Evolutionary conservation across 306 rosid genomes (phyloP), one percentile per base, ranked within the genome.

Genomic region (Begonia masoniana): DNA sequence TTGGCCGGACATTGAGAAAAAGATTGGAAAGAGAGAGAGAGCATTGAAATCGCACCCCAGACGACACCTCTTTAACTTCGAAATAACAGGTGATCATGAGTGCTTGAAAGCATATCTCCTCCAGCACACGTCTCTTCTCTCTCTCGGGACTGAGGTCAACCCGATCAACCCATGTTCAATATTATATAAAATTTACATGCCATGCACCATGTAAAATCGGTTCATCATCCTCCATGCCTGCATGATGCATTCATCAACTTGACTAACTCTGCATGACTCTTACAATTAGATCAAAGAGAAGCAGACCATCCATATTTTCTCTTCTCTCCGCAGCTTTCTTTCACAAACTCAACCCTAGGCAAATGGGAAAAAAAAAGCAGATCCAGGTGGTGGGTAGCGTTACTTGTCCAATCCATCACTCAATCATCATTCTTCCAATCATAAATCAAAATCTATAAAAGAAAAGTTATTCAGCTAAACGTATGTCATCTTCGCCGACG

Each of bases 101-200:
- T 64, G 82, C 85, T 2, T 82, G 76, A 88, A 85, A 85, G 83
- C 91, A 72, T 85, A 80, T 78, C 78, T 91, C 80, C 91, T 74
- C 91, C 97, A 89, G 97, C 97, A 85, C 82, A 82, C 85, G 97
- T 89, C 97, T 84, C 91, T 89, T 82, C 85, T 95, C 7, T n/a
- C n/a, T n/a, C n/a, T n/a, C n/a, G n/a, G n/a, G n/a, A n/a, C n/a
- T n/a, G n/a, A n/a, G n/a, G n/a, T n/a, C n/a, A n/a, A n/a, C n/a
- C n/a, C n/a, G n/a, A n/a, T n/a, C n/a, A n/a, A n/a, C n/a, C n/a
- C n/a, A n/a, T n/a, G n/a, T n/a, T n/a, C n/a, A n/a, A n/a, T n/a
- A n/a, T n/a, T n/a, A n/a, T n/a, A n/a, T n/a, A n/a, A n/a, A n/a
- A n/a, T n/a, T n/a, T n/a, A n/a, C n/a, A n/a, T n/a, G n/a, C n/a